Evolutionary conservation across 805 yeast species (phyloP), one percentile per base, ranked within the genome.

Genomic region (Torulaspora delbrueckii): DNA sequence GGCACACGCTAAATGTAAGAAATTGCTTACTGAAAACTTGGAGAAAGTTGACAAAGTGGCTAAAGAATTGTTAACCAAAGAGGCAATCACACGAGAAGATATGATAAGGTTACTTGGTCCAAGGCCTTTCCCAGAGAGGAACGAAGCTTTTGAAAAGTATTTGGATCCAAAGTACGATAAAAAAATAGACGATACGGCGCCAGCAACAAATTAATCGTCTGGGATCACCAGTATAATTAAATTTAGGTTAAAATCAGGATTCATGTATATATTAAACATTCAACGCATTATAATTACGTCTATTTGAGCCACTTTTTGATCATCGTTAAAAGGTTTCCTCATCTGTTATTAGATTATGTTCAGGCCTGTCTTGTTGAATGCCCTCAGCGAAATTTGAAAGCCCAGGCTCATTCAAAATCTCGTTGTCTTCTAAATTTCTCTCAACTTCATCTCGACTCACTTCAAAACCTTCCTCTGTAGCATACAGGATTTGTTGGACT

Each of bases 31-130:
- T 4, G 85, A 84, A 49, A 85, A 85, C 62, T 55, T 79, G 13
- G 75, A 73, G 9, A 91, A 85, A 50, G 90, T 93, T 31, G 90
- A 81, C 52, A 70, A 78, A 47, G 95, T 95, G 40, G 99, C 99
- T 1, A 82, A 90, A 65, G 89, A 86, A 59, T 72, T 93, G 53
- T 74, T 91, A 58, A 68, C 74, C 44, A 90, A 91, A 64, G 99
- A 93, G 66, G 95, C 88, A 23, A 78, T 93, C 22, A 88, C 96
- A 3, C 80, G 99, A 65, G 95, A 87, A 55, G 99, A 93, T 63
- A 88, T 93, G 95, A 81, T 90, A 46, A 76, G 91, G 47, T 65
- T 93, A 40, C 71, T 93, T 37, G 99, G 99, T 3, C 86, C 86
- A 64, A 77, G 99, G 54, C 96, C 96, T 8, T 93, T 84, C 74